A percentile compares a stretch with the other conserved stretches of the same genome.
These are phyloP conservation scores for Trichophyton schoenleinii DNA, from an alignment of 2,329 filamentous ascomycete genomes.

Conservation along the genomic window DNA sequence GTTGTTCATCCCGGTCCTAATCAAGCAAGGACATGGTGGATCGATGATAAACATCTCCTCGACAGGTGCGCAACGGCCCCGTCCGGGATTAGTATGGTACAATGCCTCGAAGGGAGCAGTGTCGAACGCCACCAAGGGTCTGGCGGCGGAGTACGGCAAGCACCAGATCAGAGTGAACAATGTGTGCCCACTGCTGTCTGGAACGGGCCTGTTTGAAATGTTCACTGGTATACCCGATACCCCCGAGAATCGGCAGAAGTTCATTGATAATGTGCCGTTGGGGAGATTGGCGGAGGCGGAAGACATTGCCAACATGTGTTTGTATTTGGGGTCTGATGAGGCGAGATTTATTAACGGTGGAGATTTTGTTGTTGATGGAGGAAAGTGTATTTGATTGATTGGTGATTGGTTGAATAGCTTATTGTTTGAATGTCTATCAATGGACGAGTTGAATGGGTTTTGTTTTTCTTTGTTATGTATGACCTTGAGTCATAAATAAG, in stretches of 20 bases:
- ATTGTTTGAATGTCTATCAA: background rate
- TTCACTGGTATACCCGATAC: constrained; percentile 33
- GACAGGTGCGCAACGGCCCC: constrained; percentile 31
- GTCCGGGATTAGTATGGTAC: constrained; percentile 36
- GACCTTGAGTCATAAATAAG: background rate
- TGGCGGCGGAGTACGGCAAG: constrained; percentile 61
- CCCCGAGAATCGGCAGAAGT: constrained; percentile 33
- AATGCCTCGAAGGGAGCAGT: constrained; percentile 35
- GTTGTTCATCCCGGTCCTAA: constrained; percentile 24
- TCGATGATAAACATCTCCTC: constrained; percentile 36
- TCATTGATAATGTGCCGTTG: constrained; percentile 33
- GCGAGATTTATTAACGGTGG: constrained; percentile 59
- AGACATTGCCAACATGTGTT: constrained; percentile 58
- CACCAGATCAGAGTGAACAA: constrained; percentile 62
- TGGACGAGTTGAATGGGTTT: background rate
- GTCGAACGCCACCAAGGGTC: constrained; percentile 46
- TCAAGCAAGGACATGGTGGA: constrained; percentile 30
- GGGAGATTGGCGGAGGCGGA: constrained; percentile 33
- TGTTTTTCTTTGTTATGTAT: background rate
- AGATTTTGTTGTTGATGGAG: constrained; percentile 54
- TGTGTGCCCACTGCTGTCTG: constrained; percentile 56
- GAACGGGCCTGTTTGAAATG: constrained; percentile 48
- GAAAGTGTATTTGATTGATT: constrained; percentile 27
- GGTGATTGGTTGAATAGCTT: background rate
- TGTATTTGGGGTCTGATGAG: constrained; percentile 60